A percentile compares a stretch with the other conserved stretches of the same genome.
These are phyloP conservation scores for Exophiala oligosperma DNA, from an alignment of 2,329 filamentous ascomycete genomes.

Conservation along the genomic window DNA sequence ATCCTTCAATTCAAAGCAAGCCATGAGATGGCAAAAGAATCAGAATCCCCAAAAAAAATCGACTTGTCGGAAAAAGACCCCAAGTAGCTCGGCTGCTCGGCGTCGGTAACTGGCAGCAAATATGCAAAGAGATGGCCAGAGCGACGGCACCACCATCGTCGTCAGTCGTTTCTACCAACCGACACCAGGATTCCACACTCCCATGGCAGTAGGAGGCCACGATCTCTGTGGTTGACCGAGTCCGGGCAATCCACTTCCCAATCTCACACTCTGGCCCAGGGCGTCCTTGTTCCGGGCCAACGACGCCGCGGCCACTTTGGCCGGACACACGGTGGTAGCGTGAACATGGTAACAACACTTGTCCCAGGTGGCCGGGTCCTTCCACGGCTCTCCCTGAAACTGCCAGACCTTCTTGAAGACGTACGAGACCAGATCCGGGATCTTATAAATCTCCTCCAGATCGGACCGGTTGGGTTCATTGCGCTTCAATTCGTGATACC, in stretches of 20 bases:
- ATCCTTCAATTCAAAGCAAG: no score
- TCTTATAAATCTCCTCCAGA: conserved; percentile 22
- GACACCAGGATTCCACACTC: conserved; percentile 22
- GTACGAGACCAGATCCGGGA: conserved; percentile 19
- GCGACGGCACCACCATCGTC: not conserved
- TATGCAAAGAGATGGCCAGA: not conserved
- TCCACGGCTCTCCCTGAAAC: conserved; percentile 20
- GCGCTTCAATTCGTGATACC: conserved; percentile 19
- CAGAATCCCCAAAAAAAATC: no score
- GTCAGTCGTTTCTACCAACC: conserved; percentile 14
- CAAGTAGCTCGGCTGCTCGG: no score
- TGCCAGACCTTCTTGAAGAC: conserved; percentile 26
- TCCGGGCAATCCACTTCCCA: conserved; percentile 1
- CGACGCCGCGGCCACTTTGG: conserved; percentile 1
- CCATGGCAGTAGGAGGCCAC: conserved; percentile 13
- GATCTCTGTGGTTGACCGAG: not conserved
- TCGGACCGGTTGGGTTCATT: conserved; percentile 14
- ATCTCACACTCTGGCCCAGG: not conserved
- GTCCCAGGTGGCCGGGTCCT: conserved; percentile 17
- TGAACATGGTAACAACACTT: conserved; percentile 24
- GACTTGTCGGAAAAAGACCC: no score
- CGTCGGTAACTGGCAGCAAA: no score
- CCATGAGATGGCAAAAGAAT: no score
- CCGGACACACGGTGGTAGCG: conserved; percentile 16
- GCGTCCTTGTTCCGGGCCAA: not conserved